Evolutionary conservation across 2,329 filamentous ascomycete genomes (phyloP), one percentile per base, ranked within the genome.

Genomic region (Colletotrichum sp.): DNA sequence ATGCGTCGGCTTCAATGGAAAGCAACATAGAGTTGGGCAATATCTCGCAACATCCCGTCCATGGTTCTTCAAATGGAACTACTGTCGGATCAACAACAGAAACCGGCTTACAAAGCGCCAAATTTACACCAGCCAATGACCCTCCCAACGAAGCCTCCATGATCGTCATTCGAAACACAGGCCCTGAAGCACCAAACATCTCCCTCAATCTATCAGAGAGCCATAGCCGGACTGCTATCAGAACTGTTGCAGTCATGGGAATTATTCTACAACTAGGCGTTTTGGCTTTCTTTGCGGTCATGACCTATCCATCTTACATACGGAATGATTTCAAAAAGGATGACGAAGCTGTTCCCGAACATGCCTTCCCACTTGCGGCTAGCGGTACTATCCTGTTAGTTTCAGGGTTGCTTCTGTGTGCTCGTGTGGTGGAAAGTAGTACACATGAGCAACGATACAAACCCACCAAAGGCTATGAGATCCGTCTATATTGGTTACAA

Each of bases 1-100:
- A 3, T 21, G 2, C 2, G 0, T 49, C n/a, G 18, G n/a, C n/a
- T 49, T 49, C 44, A 0, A 21, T 0, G 0, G 44, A 49, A 1
- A 49, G 4, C n/a, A 49, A 49, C n/a, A 8, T 49, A 12, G 44
- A 49, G 44, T 21, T 49, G 44, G 44, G n/a, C 10, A 49, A 21
- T 21, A 21, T 49, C 10, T n/a, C 18, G 7, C 44, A 21, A 21
- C n/a, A 21, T 12, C n/a, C 44, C 6, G 3, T 3, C 1, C 2
- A 21, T n/a, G 44, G 3, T 21, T 13, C n/a, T 21, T 49, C 44
- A 1, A 21, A 21, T 21, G 44, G 2, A 3, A 49, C n/a, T 13
- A 21, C n/a, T 6, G 44, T 13, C 4, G 10, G 6, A 3, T 49
- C n/a, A 49, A 49, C 8, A 21, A 21, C 10, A 21, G 44, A 49